Conservation (phyloP, 805 yeast species). For the Wickerhamomyces strasburgensis region DNA sequence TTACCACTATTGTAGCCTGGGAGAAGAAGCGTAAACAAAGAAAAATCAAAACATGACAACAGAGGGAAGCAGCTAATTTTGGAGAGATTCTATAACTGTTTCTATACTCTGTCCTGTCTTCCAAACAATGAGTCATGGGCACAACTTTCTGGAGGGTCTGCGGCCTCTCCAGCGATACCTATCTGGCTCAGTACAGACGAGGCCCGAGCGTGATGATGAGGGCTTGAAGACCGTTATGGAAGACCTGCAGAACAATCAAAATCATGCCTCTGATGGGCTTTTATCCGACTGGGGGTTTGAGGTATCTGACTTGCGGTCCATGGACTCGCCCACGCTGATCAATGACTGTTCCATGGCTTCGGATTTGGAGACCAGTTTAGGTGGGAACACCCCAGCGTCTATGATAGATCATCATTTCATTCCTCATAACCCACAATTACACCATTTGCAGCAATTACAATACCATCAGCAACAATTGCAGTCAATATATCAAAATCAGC, state of each 20-base stretch:
- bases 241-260: no score
- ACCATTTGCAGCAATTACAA: background rate
- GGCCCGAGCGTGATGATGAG: no score
- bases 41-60: no score
- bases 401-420: no score
- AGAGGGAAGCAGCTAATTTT: no score
- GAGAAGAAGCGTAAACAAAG: no score
- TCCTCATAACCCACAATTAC: background rate
- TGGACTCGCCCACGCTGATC: constrained; percentile 25
- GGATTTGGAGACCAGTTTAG: constrained; percentile 7
- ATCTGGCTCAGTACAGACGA: constrained; percentile 7
- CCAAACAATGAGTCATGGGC: constrained; percentile 3
- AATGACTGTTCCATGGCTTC: constrained; percentile 12
- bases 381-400: no score
- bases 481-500: background rate
- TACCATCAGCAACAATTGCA: constrained; percentile 1
- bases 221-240: no score
- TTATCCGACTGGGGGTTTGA: constrained; percentile 27
- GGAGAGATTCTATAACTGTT: background rate
- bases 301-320: constrained; percentile 7
- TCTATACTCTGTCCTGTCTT: constrained; percentile 1
- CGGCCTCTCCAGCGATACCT: constrained; percentile 23
- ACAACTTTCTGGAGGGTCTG: constrained; percentile 19
- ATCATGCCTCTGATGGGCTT: constrained; percentile 10
- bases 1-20: no score